These are phyloP conservation scores for Fusarium kyushuense DNA, from an alignment of 2,329 filamentous ascomycete genomes.

Conservation along the genomic window DNA sequence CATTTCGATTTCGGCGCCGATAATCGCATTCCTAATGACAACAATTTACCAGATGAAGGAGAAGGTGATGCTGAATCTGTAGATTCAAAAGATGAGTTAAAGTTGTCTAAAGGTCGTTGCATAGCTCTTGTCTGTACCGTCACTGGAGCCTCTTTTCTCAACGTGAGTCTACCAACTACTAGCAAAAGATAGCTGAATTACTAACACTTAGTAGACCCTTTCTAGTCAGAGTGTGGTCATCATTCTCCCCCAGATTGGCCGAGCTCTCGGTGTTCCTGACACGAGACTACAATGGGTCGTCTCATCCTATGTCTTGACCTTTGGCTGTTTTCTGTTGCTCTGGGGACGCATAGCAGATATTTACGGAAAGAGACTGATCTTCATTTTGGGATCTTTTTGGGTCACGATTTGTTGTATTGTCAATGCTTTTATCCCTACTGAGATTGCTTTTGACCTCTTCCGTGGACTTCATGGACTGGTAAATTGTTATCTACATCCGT, in stretches of 20 bases:
- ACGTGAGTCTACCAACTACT: slow-evolving; percentile 53
- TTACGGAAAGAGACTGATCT: slow-evolving; percentile 74
- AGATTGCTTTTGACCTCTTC: slow-evolving; percentile 76
- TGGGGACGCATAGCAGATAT: slow-evolving; percentile 77
- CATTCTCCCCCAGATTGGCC: slow-evolving; percentile 68
- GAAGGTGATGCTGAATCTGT: slow-evolving; percentile 33
- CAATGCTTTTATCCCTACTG: slow-evolving; percentile 73
- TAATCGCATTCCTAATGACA: background rate
- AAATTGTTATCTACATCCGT: slow-evolving; percentile 5
- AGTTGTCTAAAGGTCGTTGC: slow-evolving; percentile 63
- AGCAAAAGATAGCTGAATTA: background rate
- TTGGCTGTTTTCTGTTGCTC: slow-evolving; percentile 75
- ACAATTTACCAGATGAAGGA: slow-evolving; percentile 1
- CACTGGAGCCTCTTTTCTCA: slow-evolving; percentile 67
- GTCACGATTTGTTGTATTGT: slow-evolving; percentile 68
- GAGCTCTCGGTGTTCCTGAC: slow-evolving; percentile 67
- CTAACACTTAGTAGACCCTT: slow-evolving; percentile 40
- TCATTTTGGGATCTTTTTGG: slow-evolving; percentile 73
- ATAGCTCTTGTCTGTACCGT: slow-evolving; percentile 67
- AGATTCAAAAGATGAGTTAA: slow-evolving; percentile 47
- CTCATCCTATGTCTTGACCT: slow-evolving; percentile 73
- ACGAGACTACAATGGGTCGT: slow-evolving; percentile 74
- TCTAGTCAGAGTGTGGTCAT: slow-evolving; percentile 48
- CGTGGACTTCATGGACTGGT: slow-evolving; percentile 73
- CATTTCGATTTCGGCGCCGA: slow-evolving; percentile 7